phyloP scores from a whole-genome alignment of 148 eudicot species.

The Talinum fruticosum region DNA sequence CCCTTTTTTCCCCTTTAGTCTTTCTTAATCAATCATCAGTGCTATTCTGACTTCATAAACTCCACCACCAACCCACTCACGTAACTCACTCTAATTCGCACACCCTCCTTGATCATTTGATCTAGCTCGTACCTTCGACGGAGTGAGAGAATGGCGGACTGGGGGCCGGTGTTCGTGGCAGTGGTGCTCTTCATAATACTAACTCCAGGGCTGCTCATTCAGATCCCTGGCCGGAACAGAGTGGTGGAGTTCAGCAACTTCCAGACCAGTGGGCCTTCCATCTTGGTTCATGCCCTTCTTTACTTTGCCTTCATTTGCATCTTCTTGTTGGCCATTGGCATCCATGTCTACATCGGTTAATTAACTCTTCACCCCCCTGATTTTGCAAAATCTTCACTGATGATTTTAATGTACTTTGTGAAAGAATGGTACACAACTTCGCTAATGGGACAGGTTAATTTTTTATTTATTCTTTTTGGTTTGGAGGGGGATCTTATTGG shows the following conservation, averaged over 20 bases:
- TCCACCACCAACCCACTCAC: background rate
- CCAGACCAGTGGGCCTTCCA: slow-evolving; percentile 73
- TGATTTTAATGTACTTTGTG: background rate
- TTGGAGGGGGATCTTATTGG: background rate
- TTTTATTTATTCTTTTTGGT: background rate
- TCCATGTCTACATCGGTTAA: slow-evolving; percentile 63
- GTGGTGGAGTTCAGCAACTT: slow-evolving; percentile 59
- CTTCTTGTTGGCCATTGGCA: slow-evolving; percentile 54
- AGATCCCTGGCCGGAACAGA: slow-evolving; percentile 61
- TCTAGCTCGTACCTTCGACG: background rate
- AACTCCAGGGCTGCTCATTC: slow-evolving; percentile 77
- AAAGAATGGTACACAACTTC: too few relatives aligned
- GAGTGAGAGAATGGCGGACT: slow-evolving; percentile 52
- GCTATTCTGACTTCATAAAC: slow-evolving; percentile 8
- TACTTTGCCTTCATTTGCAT: slow-evolving; percentile 63
- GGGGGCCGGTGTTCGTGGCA: slow-evolving; percentile 90
- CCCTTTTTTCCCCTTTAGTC: slow-evolving; percentile 21
- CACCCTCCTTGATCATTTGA: background rate
- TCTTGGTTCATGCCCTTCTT: slow-evolving; percentile 60
- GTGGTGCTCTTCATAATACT: slow-evolving; percentile 74
- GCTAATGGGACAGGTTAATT: too few relatives aligned
- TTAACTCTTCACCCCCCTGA: background rate
- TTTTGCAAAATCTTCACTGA: background rate
- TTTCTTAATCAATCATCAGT: background rate
- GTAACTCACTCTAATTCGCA: background rate